Evolutionary conservation across 495 filamentous ascomycete species (phyloP), one percentile per base, ranked within the genome.

Genomic region (Extremus antarcticus): DNA sequence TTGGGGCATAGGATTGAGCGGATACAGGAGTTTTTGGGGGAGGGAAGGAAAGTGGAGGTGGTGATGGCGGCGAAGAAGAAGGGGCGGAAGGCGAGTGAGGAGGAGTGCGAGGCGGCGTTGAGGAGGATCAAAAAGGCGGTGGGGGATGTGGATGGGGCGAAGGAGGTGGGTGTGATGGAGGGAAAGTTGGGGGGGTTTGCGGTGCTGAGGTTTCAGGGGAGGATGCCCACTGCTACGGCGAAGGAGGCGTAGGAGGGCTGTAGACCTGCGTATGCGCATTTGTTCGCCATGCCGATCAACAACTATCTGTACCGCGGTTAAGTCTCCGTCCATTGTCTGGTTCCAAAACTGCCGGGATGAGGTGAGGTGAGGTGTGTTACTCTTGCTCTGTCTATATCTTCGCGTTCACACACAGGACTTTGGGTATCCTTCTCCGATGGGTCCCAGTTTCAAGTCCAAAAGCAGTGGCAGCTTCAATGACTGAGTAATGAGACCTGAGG

Each of bases 1-100:
- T 43, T 71, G 48, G 32, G 39, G 20, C 69, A 71, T 58, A 51
- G 67, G 39, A 35, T 70, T 25, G 51, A 55, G 29, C 60, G 58
- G 51, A 29, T 70, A 29, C 45, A 38, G 46, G 63, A 64, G 47
- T 70, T 70, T 57, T 24, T 71, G 53, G 55, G 19, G 22, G 59
- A 70, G 53, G 69, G 69, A n/a, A 64, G 63, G 50, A 66, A 61
- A 51, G 66, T 71, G 43, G 69, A 71, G 43, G 55, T 71, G 11
- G 22, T 65, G 23, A 47, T 71, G 1, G 67, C 62, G 17, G 53
- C 61, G 48, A 70, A 68, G 62, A 62, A 60, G 59, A 59, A 46
- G 46, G 66, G 68, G 35, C 53, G 60, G 49, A 58, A 60, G 38
- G 68, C 68, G 43, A 65, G 51, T 16, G 10, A 7, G 43, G 53